These are phyloP conservation scores for Cenococcum geophilum DNA, from an alignment of 495 filamentous ascomycete species.

Conservation along the genomic window DNA sequence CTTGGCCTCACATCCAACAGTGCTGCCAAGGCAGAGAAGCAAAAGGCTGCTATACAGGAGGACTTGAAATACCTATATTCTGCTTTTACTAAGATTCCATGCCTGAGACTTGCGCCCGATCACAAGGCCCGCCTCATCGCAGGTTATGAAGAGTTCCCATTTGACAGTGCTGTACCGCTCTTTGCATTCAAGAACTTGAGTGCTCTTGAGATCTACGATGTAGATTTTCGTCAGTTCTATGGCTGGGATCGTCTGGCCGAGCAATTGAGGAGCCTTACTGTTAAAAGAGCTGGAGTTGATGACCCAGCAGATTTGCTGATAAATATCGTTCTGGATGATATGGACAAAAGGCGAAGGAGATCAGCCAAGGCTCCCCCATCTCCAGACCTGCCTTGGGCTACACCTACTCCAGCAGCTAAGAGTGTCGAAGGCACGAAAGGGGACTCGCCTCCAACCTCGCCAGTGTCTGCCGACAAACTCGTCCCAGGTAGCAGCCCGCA, in stretches of 20 bases:
- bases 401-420: conserved; percentile 55
- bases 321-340: conserved; percentile 90
- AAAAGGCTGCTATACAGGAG: conserved; percentile 72
- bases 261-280: conserved; percentile 79
- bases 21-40: conserved; percentile 72
- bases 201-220: conserved; percentile 84
- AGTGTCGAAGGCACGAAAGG: conserved; percentile 52
- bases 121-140: conserved; percentile 80
- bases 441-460: conserved; percentile 59
- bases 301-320: conserved; percentile 86
- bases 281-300: conserved; percentile 81
- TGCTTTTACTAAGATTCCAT: conserved; percentile 96
- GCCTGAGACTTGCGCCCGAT: conserved; percentile 79
- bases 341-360: conserved; percentile 80
- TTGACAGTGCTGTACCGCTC: conserved; percentile 94
- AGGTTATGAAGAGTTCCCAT: conserved; percentile 96
- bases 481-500: conserved; percentile 34
- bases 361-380: conserved; percentile 80
- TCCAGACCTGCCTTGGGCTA: conserved; percentile 60
- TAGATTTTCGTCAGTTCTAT: conserved; percentile 94
- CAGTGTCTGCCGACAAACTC: conserved; percentile 47
- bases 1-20: conserved; percentile 73
- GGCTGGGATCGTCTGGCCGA: conserved; percentile 93
- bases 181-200: conserved; percentile 94
- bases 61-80: conserved; percentile 96